Percentiles rank a stretch among this genome's conserved stretches.
phyloP scores from a whole-genome alignment of 208 protist genomes.

The Leishmania aethiopica region DNA sequence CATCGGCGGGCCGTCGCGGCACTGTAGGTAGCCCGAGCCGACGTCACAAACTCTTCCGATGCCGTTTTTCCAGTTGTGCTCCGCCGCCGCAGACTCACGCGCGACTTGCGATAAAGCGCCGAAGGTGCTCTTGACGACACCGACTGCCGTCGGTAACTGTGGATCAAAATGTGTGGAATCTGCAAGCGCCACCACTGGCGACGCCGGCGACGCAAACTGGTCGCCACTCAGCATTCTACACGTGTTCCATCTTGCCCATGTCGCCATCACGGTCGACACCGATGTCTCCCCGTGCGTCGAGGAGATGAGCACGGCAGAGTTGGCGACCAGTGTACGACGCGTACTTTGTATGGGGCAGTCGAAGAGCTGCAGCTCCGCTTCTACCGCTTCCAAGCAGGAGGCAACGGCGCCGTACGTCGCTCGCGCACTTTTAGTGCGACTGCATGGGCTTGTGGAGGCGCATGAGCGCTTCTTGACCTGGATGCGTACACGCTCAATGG shows the following conservation, averaged over 20 bases:
- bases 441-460: neutral
- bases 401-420: neutral
- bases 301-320: slow-evolving; percentile 8
- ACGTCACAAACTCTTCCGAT: neutral
- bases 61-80: neutral
- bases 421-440: neutral
- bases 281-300: neutral
- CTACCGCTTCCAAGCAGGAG: neutral
- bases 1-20: neutral
- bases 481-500: neutral
- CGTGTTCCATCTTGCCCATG: slow-evolving; percentile 2
- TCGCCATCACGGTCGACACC: neutral
- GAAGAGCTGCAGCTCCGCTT: neutral
- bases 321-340: neutral
- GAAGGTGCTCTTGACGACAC: neutral
- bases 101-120: neutral
- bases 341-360: neutral
- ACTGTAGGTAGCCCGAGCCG: neutral
- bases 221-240: slow-evolving; percentile 5
- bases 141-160: neutral
- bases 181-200: neutral
- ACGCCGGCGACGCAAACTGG: neutral
- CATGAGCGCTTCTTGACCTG: slow-evolving; percentile 14
- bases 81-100: neutral
- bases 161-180: neutral